A percentile compares a stretch with the other conserved stretches of the same genome.
These are phyloP conservation scores for Leccinum subgranulosum DNA, from an alignment of 768 basidiomycete species.

Conservation along the genomic window DNA sequence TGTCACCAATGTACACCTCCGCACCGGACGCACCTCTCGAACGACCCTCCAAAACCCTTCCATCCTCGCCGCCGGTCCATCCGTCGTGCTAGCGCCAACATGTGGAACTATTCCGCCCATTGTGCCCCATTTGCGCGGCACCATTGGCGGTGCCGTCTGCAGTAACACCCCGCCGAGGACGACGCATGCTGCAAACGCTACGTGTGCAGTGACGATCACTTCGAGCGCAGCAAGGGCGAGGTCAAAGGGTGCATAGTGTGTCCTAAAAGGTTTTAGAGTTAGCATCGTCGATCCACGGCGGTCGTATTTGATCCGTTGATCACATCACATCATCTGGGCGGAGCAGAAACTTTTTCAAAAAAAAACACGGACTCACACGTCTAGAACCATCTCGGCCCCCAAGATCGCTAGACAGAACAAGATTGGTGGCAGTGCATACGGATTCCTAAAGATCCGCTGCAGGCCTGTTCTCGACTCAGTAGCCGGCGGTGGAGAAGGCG, in stretches of 20 bases:
- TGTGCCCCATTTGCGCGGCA: constrained; percentile 5
- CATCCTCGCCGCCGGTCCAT: constrained; percentile 58
- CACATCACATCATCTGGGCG: background rate
- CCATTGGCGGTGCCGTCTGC: constrained; percentile 75
- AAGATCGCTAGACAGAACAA: constrained; percentile 55
- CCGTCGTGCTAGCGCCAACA: background rate
- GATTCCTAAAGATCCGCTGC: constrained; percentile 57
- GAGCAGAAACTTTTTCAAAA: background rate
- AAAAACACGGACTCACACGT: constrained; percentile 46
- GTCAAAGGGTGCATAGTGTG: constrained; percentile 72
- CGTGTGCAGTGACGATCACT: constrained; percentile 72
- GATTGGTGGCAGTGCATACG: constrained; percentile 68
- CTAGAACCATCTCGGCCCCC: constrained; percentile 48
- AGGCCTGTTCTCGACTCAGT: constrained; percentile 7
- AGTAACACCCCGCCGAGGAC: constrained; percentile 83
- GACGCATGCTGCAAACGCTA: constrained; percentile 82
- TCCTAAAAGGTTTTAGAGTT: constrained; percentile 16
- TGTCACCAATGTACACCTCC: background rate
- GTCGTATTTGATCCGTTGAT: background rate
- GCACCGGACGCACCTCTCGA: constrained; percentile 60
- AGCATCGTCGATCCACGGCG: background rate
- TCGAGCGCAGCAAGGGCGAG: constrained; percentile 79
- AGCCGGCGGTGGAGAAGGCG: constrained; percentile 1
- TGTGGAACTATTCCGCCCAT: constrained; percentile 7
- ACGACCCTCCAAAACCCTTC: constrained; percentile 77